Conservation (phyloP, 2,329 filamentous ascomycete species). For the Pseudogymnoascus sp. region DNA sequence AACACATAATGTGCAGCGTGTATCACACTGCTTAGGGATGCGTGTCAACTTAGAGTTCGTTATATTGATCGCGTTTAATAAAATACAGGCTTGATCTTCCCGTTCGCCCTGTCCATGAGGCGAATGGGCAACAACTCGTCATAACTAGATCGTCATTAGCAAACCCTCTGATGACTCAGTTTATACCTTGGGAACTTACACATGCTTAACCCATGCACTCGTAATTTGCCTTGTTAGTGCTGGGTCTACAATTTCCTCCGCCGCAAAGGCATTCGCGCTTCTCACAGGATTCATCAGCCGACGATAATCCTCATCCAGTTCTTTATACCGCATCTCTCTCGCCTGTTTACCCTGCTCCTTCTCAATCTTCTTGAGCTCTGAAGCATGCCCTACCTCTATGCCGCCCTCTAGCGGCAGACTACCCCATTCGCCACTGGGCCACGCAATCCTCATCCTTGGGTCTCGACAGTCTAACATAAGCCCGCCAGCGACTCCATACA, state of each 20-base stretch:
- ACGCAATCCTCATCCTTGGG: conserved; percentile 52
- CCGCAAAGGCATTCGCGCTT: conserved; percentile 55
- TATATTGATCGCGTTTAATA: conserved; percentile 17
- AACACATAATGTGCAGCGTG: neutral
- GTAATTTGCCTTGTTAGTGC: conserved; percentile 48
- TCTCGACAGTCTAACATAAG: conserved; percentile 57
- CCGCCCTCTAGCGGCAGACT: conserved; percentile 55
- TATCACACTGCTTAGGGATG: neutral
- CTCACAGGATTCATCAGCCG: conserved; percentile 57
- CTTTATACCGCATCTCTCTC: conserved; percentile 36
- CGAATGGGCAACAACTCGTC: conserved; percentile 22
- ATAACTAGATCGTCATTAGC: conserved; percentile 16
- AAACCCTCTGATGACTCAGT: conserved; percentile 35
- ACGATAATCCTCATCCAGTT: conserved; percentile 52
- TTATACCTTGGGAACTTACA: conserved; percentile 36
- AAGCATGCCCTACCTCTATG: conserved; percentile 55
- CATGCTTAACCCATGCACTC: conserved; percentile 47
- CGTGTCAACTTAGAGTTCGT: neutral
- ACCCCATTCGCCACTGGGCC: conserved; percentile 57
- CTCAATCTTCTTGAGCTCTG: conserved; percentile 49
- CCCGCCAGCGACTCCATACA: conserved; percentile 57
- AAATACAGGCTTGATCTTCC: conserved; percentile 37
- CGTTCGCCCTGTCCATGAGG: conserved; percentile 31
- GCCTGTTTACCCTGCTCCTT: conserved; percentile 42
- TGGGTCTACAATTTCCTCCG: conserved; percentile 60